Evolutionary conservation across 495 filamentous ascomycete species (phyloP).

Genomic region (Penicillium herquei): DNA sequence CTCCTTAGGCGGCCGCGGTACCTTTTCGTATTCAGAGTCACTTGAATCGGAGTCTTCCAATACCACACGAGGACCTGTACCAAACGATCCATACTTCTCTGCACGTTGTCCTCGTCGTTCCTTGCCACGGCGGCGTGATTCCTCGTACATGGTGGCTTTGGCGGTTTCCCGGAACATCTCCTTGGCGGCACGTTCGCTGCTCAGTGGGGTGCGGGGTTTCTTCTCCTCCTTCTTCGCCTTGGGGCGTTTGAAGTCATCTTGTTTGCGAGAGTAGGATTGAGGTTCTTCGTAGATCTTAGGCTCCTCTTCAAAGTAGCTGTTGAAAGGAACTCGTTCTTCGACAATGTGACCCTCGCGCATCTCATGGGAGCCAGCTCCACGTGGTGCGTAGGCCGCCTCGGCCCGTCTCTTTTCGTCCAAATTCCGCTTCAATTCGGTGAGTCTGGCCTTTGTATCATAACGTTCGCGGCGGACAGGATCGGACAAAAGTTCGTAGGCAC

Average conservation of each 20-base stretch:
- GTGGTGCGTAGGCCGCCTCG: slow-evolving; percentile 21
- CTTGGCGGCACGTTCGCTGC: slow-evolving; percentile 23
- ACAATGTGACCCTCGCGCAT: slow-evolving; percentile 45
- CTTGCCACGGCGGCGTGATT: slow-evolving; percentile 49
- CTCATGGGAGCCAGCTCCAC: slow-evolving; percentile 32
- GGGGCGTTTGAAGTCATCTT: slow-evolving; percentile 38
- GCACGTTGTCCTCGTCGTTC: slow-evolving; percentile 48
- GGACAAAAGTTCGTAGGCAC: slow-evolving; percentile 88
- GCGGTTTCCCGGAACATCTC: slow-evolving; percentile 30
- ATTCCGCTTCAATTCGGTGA: slow-evolving; percentile 59
- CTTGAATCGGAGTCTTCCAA: slow-evolving; percentile 35
- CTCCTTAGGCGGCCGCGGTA: slow-evolving; percentile 18
- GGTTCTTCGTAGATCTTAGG: slow-evolving; percentile 37
- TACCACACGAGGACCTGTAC: slow-evolving; percentile 23
- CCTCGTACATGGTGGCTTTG: slow-evolving; percentile 33
- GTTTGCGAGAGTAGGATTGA: slow-evolving; percentile 40
- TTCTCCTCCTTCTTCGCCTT: slow-evolving; percentile 41
- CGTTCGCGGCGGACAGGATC: slow-evolving; percentile 67
- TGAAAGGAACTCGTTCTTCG: slow-evolving; percentile 46
- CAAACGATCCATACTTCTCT: slow-evolving; percentile 40
- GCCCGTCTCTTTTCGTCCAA: slow-evolving; percentile 30
- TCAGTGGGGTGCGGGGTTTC: slow-evolving; percentile 32
- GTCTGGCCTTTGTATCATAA: slow-evolving; percentile 74
- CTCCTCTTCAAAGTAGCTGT: slow-evolving; percentile 42
- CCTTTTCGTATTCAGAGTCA: slow-evolving; percentile 17